A percentile compares a stretch with the other conserved stretches of the same genome.
Conservation (phyloP, 305 asterid genomes). For the Vinca major region DNA sequence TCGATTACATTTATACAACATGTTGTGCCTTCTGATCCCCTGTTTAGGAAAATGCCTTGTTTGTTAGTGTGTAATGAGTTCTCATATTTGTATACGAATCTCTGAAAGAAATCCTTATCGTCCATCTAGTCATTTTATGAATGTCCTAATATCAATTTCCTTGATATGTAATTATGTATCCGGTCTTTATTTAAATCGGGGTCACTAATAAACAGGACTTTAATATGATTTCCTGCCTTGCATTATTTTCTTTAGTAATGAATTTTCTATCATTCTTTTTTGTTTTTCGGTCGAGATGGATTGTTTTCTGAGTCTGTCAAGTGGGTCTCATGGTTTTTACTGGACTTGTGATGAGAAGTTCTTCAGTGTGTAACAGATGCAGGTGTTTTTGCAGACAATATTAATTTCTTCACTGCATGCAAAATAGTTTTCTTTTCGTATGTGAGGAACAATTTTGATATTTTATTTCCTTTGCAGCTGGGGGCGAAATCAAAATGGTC, state of each 20-base stretch:
- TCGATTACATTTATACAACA: not conserved
- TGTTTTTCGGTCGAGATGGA: too few relatives aligned
- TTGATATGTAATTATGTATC: too few relatives aligned
- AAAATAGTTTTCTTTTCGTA: not conserved
- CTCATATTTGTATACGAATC: not conserved
- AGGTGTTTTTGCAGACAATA: not conserved
- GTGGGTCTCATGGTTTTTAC: not conserved
- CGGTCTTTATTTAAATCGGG: not conserved
- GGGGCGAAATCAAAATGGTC: constrained; percentile 99
- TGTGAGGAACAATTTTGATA: not conserved
- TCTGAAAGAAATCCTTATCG: not conserved
- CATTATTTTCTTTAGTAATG: not conserved
- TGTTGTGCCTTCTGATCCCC: not conserved
- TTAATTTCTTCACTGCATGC: not conserved
- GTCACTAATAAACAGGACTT: too few relatives aligned
- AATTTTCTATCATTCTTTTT: not conserved
- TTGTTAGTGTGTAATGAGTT: not conserved
- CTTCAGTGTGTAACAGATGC: not conserved
- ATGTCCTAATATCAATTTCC: not conserved
- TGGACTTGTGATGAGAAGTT: not conserved
- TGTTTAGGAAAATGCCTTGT: not conserved
- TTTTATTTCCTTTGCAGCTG: constrained; percentile 44
- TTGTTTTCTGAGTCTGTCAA: too few relatives aligned
- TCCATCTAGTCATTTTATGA: not conserved
- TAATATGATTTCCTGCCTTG: not conserved